Evolutionary conservation across 495 filamentous ascomycete species (phyloP).

Genomic region (Xylaria intraflava): DNA sequence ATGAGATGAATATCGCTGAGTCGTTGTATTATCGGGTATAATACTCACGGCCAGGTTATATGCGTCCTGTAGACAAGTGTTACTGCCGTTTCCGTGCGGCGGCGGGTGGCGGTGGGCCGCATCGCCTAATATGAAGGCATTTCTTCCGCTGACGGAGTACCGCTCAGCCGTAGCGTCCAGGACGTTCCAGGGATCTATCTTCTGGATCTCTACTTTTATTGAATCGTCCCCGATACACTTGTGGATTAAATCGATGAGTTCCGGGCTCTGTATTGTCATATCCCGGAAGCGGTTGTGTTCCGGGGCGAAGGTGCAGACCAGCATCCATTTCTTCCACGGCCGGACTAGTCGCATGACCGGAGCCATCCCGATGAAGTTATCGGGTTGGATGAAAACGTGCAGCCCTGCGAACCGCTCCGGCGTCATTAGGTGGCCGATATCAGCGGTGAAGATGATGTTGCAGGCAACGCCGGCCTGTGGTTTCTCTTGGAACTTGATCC

Average conservation of each 20-base stretch:
- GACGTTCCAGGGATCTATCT: constrained; percentile 45
- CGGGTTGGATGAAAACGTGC: constrained; percentile 47
- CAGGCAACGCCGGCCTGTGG: constrained; percentile 42
- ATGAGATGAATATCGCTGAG: too few species aligned
- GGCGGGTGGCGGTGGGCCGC: constrained; percentile 49
- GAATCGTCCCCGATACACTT: constrained; percentile 44
- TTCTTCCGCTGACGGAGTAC: constrained; percentile 16
- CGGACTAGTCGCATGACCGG: constrained; percentile 46
- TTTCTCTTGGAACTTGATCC: constrained; percentile 36
- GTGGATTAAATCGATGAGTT: constrained; percentile 35
- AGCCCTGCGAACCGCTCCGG: constrained; percentile 43
- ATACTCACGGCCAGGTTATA: constrained; percentile 41
- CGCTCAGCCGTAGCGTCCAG: constrained; percentile 45
- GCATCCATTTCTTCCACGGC: constrained; percentile 53
- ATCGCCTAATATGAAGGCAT: constrained; percentile 45
- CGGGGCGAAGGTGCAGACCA: constrained; percentile 42
- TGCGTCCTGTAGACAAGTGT: constrained; percentile 52
- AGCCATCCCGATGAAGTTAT: constrained; percentile 38
- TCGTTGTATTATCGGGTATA: too few species aligned
- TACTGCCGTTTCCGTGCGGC: constrained; percentile 45
- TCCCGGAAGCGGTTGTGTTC: constrained; percentile 23
- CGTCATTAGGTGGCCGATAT: constrained; percentile 38
- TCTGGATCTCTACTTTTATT: constrained; percentile 37
- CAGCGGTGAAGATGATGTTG: constrained; percentile 43
- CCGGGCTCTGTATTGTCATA: constrained; percentile 27